Conservation (phyloP, 257 asterid species). For the Avicennia marina region DNA sequence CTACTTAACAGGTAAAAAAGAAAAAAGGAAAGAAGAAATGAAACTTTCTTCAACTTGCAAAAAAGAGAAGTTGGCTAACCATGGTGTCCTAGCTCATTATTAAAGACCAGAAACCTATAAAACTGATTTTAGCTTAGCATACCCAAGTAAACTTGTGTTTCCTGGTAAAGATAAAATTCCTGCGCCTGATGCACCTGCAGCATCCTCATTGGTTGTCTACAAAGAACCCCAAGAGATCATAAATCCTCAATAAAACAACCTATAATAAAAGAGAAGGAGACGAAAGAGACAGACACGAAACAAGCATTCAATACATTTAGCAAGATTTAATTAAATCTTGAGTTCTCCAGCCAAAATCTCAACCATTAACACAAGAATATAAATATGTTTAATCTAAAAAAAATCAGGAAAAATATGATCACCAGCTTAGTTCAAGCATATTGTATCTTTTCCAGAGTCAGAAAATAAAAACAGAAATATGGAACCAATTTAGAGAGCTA, state of each 20-base stretch:
- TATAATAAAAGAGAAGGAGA: constrained; percentile 1
- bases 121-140: constrained; percentile 22
- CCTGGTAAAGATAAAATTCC: constrained; percentile 75
- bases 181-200: constrained; percentile 43
- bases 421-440: background rate
- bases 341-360: constrained; percentile 1
- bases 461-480: background rate
- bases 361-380: background rate
- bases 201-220: constrained; percentile 60
- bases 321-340: constrained; percentile 1
- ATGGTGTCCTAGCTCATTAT: background rate
- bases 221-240: constrained; percentile 23
- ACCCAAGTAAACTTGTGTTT: constrained; percentile 97
- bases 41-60: background rate
- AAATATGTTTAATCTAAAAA: too few relatives aligned
- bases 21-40: too few relatives aligned
- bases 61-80: background rate
- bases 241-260: constrained; percentile 16
- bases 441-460: background rate
- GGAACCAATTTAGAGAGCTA: background rate
- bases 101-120: background rate
- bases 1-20: background rate
- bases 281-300: background rate
- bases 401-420: background rate
- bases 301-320: background rate